Conservation (phyloP, 306 rosid genomes). For the Lupinus albus region DNA sequence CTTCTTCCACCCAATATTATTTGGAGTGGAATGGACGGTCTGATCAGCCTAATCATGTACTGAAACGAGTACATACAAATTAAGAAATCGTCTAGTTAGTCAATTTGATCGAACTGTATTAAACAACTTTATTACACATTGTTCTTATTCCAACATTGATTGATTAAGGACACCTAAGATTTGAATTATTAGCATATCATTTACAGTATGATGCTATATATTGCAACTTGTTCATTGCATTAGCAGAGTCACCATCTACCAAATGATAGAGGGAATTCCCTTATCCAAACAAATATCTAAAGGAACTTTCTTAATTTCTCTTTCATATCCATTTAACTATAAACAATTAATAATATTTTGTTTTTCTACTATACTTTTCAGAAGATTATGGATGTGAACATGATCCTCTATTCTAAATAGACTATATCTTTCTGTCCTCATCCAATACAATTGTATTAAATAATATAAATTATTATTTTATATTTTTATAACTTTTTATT, state of each 20-base stretch:
- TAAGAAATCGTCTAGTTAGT: too few relatives aligned
- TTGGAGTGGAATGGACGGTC: too few relatives aligned
- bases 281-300: conserved; percentile 88
- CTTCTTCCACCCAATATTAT: too few relatives aligned
- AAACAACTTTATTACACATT: conserved; percentile 36
- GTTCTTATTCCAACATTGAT: conserved; percentile 55
- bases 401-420: too few relatives aligned
- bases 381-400: too few relatives aligned
- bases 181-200: conserved; percentile 42
- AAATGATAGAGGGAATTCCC: conserved; percentile 62
- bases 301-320: conserved; percentile 56
- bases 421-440: too few relatives aligned
- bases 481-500: too few relatives aligned
- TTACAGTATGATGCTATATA: conserved; percentile 51
- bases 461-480: too few relatives aligned
- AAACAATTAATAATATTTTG: conserved; percentile 32
- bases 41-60: too few relatives aligned
- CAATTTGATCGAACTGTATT: too few relatives aligned
- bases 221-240: conserved; percentile 61
- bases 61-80: too few relatives aligned
- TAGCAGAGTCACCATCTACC: conserved; percentile 57
- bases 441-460: too few relatives aligned
- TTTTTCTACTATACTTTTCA: conserved; percentile 30
- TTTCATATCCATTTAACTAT: conserved; percentile 56
- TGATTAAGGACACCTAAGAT: conserved; percentile 44